phyloP scores from a whole-genome alignment of 768 basidiomycete genomes.

The Paxillus ammoniavirescens region DNA sequence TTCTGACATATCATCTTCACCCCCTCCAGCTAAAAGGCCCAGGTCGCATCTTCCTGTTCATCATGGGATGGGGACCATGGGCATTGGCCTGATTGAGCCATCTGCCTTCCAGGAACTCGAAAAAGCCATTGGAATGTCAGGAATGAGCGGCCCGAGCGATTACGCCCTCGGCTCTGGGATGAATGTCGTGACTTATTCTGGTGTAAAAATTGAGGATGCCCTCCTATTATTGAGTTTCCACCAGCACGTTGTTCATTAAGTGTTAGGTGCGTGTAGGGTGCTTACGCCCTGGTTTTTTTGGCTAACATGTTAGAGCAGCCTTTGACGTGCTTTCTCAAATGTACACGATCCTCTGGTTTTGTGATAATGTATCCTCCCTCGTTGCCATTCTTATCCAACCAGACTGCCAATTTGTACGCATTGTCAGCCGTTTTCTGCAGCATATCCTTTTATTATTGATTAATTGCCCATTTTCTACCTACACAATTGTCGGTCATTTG shows the following conservation, averaged over 20 bases:
- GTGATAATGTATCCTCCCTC: conserved; percentile 21
- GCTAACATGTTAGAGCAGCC: conserved; percentile 16
- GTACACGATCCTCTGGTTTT: background rate
- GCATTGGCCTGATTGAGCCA: conserved; percentile 37
- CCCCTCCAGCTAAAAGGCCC: conserved; percentile 32
- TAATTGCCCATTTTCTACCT: conserved; percentile 30
- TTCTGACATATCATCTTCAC: conserved; percentile 47
- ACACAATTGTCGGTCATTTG: conserved; percentile 14
- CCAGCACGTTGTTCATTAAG: conserved; percentile 58
- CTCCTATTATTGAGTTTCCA: conserved; percentile 73
- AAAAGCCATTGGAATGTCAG: conserved; percentile 36
- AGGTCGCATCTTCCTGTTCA: conserved; percentile 31
- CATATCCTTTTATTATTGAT: conserved; percentile 36
- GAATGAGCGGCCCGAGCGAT: conserved; percentile 20
- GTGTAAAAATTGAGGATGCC: conserved; percentile 73
- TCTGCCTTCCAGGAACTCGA: conserved; percentile 48
- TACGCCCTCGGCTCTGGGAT: conserved; percentile 22
- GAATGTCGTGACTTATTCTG: conserved; percentile 38
- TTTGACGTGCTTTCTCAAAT: conserved; percentile 9
- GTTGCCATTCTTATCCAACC: background rate
- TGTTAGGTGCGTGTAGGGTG: conserved; percentile 19
- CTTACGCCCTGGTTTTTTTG: background rate
- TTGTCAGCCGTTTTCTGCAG: conserved; percentile 10
- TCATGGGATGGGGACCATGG: conserved; percentile 30
- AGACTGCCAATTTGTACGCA: background rate